Conservation (phyloP, 768 basidiomycete species). For the Leccinum imitatum region DNA sequence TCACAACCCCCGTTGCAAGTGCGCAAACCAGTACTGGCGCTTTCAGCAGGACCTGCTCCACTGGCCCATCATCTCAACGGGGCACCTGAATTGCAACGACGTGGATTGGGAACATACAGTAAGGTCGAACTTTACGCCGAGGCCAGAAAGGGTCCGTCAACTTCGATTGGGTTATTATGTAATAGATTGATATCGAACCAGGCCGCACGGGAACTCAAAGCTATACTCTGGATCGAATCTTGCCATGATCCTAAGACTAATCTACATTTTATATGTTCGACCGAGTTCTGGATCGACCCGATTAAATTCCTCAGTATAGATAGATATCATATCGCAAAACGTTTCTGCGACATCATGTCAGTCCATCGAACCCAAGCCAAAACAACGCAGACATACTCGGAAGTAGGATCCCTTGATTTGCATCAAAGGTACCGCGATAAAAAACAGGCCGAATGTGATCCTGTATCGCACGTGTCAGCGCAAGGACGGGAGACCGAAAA, state of each 20-base stretch:
- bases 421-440: conserved; percentile 36
- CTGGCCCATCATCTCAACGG: background rate
- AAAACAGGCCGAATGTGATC: conserved; percentile 34
- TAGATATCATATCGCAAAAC: conserved; percentile 17
- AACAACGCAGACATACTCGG: conserved; percentile 28
- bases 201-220: too few species aligned
- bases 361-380: background rate
- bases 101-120: background rate
- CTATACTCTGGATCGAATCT: too few species aligned
- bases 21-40: too few species aligned
- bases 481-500: background rate
- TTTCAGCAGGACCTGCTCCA: background rate
- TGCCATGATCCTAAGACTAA: background rate
- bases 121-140: background rate
- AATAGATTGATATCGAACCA: background rate
- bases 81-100: background rate
- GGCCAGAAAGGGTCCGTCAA: too few species aligned
- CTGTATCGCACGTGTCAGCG: conserved; percentile 14
- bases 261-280: background rate
- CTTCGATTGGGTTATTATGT: background rate
- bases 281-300: background rate
- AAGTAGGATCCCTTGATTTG: conserved; percentile 36
- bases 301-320: background rate
- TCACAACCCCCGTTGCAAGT: background rate
- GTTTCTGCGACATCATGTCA: conserved; percentile 15